A percentile compares a stretch with the other conserved stretches of the same genome.
phyloP scores from a whole-genome alignment of 768 basidiomycete species.

The Phaeotremella fagi region DNA sequence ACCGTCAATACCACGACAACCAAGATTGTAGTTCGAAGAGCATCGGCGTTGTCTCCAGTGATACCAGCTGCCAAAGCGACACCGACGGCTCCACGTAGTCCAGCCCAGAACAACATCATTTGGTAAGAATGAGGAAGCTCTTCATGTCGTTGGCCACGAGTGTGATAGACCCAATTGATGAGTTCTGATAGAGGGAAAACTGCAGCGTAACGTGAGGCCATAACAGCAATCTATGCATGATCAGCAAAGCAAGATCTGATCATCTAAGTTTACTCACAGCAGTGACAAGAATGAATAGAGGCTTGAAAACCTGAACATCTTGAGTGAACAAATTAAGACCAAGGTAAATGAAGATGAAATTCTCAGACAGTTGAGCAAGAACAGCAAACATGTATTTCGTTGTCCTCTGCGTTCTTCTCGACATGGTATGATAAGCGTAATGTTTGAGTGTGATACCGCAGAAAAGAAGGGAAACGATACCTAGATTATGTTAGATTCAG shows the following conservation, averaged over 20 bases:
- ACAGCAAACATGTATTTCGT: conserved; percentile 94
- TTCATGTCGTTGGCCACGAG: conserved; percentile 79
- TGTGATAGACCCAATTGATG: conserved; percentile 86
- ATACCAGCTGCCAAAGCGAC: conserved; percentile 96
- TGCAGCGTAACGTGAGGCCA: conserved; percentile 90
- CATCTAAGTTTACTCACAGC: conserved; percentile 52
- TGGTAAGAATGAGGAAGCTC: conserved; percentile 97
- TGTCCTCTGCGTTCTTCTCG: conserved; percentile 82
- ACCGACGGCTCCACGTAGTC: conserved; percentile 90
- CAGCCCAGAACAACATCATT: conserved; percentile 99
- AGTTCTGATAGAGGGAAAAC: conserved; percentile 92
- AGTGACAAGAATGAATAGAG: conserved; percentile 86
- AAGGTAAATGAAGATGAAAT: conserved; percentile 99
- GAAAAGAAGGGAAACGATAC: conserved; percentile 95
- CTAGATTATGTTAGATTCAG: conserved; percentile 55
- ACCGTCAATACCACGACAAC: conserved; percentile 94
- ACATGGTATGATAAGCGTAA: conserved; percentile 99
- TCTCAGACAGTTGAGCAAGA: conserved; percentile 90
- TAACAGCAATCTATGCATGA: conserved; percentile 62
- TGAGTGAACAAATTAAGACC: conserved; percentile 96
- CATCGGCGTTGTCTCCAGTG: conserved; percentile 85
- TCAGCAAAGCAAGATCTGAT: neutral
- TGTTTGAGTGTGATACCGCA: conserved; percentile 99
- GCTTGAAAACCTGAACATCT: conserved; percentile 82
- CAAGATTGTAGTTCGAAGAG: conserved; percentile 85